phyloP scores from a whole-genome alignment of 306 rosid genomes.

The Calophaca sinica region DNA sequence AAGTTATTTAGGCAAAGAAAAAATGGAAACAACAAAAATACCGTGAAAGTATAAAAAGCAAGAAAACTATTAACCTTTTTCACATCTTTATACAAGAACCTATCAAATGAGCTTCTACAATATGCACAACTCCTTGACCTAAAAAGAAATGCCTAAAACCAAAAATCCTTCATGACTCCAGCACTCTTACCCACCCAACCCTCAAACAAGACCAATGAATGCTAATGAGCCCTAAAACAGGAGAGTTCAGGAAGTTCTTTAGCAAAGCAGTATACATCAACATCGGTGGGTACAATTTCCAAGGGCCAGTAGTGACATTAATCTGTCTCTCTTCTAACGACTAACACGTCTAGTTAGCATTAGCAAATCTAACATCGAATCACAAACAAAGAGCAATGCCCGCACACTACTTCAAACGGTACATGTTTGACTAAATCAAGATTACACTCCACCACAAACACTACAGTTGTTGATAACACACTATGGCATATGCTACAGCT shows the following conservation, averaged over 20 bases:
- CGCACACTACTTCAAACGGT: not conserved
- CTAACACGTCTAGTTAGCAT: not conserved
- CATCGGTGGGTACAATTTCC: not conserved
- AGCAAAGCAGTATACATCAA: not conserved
- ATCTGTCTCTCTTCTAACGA: constrained; percentile 1
- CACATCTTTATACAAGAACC: constrained; percentile 14
- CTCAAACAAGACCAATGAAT: not conserved
- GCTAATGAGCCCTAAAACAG: constrained; percentile 1
- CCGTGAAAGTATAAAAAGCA: not conserved
- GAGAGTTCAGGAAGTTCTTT: constrained; percentile 2
- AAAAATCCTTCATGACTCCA: not conserved
- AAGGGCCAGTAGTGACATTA: not conserved
- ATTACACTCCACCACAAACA: not conserved
- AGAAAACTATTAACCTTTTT: not conserved
- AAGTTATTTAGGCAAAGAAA: not conserved
- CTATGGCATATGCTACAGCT: not conserved
- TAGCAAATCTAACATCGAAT: not conserved
- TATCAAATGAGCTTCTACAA: not conserved
- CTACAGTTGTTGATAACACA: not conserved
- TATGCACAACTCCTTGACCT: not conserved
- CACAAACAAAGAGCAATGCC: not conserved
- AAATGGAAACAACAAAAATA: not conserved
- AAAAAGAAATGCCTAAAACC: constrained; percentile 2
- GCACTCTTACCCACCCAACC: not conserved
- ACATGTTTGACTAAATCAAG: not conserved